Evolutionary conservation across 2,329 filamentous ascomycete species (phyloP).

Genomic region (Talaromyces albobiverticillius): DNA sequence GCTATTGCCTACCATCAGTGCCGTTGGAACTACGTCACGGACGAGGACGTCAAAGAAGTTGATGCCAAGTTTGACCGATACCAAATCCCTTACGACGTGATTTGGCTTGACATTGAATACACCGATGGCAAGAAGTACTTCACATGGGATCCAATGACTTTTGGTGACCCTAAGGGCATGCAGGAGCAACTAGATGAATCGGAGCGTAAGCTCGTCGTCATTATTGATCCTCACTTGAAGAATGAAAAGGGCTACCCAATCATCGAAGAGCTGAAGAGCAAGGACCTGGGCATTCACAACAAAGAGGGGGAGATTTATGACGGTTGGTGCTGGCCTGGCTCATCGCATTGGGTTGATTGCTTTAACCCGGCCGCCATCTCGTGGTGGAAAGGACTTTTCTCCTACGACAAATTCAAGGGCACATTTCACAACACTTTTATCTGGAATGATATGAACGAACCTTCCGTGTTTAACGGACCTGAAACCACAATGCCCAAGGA

Average conservation of each 20-base stretch:
- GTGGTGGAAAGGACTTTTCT: constrained; percentile 90
- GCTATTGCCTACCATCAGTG: constrained; percentile 94
- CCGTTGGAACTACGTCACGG: constrained; percentile 97
- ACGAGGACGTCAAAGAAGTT: constrained; percentile 95
- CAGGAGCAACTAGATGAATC: constrained; percentile 79
- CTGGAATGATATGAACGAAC: constrained; percentile 99
- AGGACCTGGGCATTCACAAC: constrained; percentile 80
- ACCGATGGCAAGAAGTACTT: constrained; percentile 98
- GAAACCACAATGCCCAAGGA: constrained; percentile 99
- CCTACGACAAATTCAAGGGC: constrained; percentile 83
- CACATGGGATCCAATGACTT: constrained; percentile 89
- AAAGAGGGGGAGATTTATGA: constrained; percentile 89
- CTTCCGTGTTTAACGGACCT: constrained; percentile 96
- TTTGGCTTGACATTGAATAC: constrained; percentile 98
- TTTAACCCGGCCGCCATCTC: constrained; percentile 89
- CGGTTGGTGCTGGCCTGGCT: constrained; percentile 98
- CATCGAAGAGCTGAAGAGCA: constrained; percentile 75
- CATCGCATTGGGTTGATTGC: constrained; percentile 92
- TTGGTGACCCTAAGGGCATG: constrained; percentile 83
- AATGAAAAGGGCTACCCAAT: constrained; percentile 76
- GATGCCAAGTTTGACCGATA: constrained; percentile 94
- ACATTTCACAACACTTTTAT: constrained; percentile 84
- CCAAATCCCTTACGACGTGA: constrained; percentile 95
- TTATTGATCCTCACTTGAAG: constrained; percentile 98
- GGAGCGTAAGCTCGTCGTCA: constrained; percentile 84